A percentile compares a stretch with the other conserved stretches of the same genome.
Conservation (phyloP, 2,329 filamentous ascomycete genomes). For the Arthrobotrys conoides region DNA sequence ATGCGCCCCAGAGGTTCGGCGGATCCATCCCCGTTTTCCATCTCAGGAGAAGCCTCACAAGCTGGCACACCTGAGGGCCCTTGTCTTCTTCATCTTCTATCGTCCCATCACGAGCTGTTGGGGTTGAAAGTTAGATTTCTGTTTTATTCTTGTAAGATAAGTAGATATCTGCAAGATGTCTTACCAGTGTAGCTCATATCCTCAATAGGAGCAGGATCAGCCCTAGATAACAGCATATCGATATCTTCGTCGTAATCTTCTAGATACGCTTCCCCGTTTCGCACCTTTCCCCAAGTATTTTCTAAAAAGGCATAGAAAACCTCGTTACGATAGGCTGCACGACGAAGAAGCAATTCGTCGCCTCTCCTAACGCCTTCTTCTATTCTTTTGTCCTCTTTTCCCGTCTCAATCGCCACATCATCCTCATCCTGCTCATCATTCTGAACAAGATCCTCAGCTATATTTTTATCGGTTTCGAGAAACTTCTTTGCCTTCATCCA, state of each 20-base stretch:
- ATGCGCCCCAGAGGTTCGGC: constrained; percentile 36
- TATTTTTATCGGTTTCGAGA: constrained; percentile 1
- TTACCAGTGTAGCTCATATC: constrained; percentile 37
- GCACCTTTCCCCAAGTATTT: constrained; percentile 35
- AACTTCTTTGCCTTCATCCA: constrained; percentile 50
- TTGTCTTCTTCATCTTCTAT: constrained; percentile 40
- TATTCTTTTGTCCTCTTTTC: constrained; percentile 36
- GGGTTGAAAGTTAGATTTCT: background rate
- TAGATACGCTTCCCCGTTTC: background rate
- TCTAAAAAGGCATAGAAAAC: constrained; percentile 47
- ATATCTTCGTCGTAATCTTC: constrained; percentile 5
- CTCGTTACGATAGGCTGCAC: constrained; percentile 49
- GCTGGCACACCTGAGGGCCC: constrained; percentile 39
- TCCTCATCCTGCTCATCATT: constrained; percentile 24
- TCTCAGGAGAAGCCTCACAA: constrained; percentile 14
- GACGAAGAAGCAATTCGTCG: constrained; percentile 33
- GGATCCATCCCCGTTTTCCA: constrained; percentile 51
- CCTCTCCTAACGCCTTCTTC: constrained; percentile 49
- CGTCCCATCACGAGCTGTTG: constrained; percentile 42
- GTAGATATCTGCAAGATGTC: background rate
- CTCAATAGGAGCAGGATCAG: constrained; percentile 24
- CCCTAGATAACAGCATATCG: background rate
- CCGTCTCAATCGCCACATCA: constrained; percentile 38
- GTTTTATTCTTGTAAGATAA: background rate
- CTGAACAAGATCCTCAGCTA: background rate